Conservation (phyloP, 805 yeast species). For the Candida golubevii region DNA sequence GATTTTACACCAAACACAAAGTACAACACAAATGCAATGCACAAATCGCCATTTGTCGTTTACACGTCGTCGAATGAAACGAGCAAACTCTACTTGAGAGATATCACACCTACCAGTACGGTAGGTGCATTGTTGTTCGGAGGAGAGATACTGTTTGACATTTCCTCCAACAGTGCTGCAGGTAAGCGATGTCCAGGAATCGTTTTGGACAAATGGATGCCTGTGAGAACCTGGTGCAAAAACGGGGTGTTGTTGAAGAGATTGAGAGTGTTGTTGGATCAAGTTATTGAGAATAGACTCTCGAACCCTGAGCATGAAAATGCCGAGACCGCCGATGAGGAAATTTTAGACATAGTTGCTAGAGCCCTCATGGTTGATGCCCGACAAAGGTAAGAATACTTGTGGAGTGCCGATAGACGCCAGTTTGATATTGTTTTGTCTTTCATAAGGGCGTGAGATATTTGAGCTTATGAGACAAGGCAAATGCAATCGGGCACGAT, state of each 20-base stretch:
- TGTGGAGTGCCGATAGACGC: no score
- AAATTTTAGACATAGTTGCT: slow-evolving; percentile 21
- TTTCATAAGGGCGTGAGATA: no score
- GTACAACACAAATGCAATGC: slow-evolving; percentile 23
- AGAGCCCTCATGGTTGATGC: slow-evolving; percentile 7
- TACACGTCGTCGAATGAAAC: slow-evolving; percentile 61
- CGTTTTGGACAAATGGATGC: slow-evolving; percentile 83
- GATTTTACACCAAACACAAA: slow-evolving; percentile 39
- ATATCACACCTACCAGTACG: slow-evolving; percentile 74
- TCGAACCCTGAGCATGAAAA: slow-evolving; percentile 27
- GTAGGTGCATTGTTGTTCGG: slow-evolving; percentile 78
- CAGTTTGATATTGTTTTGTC: no score
- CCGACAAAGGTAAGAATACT: neutral
- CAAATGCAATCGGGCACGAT: no score
- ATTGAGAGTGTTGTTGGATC: slow-evolving; percentile 61
- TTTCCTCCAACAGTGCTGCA: slow-evolving; percentile 35
- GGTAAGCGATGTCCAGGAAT: slow-evolving; percentile 73
- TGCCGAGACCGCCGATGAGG: slow-evolving; percentile 16
- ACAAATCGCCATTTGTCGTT: slow-evolving; percentile 57
- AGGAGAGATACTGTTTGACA: slow-evolving; percentile 61
- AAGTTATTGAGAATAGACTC: slow-evolving; percentile 58
- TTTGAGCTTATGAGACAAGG: no score
- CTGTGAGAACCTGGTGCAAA: slow-evolving; percentile 89
- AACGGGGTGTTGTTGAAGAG: slow-evolving; percentile 82
- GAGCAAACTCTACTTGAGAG: slow-evolving; percentile 63